Conservation (phyloP, 1,139 yeast genomes). For the Yamadazyma siamensis region DNA sequence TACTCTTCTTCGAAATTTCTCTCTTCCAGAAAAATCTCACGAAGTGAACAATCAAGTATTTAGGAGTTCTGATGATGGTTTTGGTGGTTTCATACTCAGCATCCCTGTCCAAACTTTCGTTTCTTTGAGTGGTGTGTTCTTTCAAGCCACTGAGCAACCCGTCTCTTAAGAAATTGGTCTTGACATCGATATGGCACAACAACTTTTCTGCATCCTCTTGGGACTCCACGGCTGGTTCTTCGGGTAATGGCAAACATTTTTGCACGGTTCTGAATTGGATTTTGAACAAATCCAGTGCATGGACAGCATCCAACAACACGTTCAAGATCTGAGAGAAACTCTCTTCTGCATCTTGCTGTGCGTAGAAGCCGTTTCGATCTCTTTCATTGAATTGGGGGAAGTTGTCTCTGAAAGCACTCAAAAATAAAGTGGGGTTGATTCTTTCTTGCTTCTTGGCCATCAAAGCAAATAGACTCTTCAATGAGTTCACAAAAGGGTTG, state of each 20-base stretch:
- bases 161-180: constrained; percentile 84
- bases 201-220: constrained; percentile 64
- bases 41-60: constrained; percentile 84
- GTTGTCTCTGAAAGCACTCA: constrained; percentile 57
- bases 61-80: constrained; percentile 77
- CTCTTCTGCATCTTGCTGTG: constrained; percentile 98
- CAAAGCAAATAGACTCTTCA: constrained; percentile 43
- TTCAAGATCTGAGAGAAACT: constrained; percentile 78
- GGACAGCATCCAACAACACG: constrained; percentile 48
- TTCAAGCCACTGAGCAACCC: constrained; percentile 75
- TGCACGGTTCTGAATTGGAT: constrained; percentile 62
- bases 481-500: constrained; percentile 20
- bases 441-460: constrained; percentile 46
- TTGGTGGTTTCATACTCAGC: constrained; percentile 68
- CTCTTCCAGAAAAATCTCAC: constrained; percentile 96
- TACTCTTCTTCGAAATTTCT: constrained; percentile 85
- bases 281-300: constrained; percentile 55
- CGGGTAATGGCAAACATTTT: constrained; percentile 55
- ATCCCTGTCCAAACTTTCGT: constrained; percentile 64
- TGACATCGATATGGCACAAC: constrained; percentile 82
- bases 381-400: constrained; percentile 91
- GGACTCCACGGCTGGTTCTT: constrained; percentile 28
- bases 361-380: constrained; percentile 64
- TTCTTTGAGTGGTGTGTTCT: constrained; percentile 76
- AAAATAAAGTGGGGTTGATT: constrained; percentile 61